A percentile compares a stretch with the other conserved stretches of the same genome.
Conservation (phyloP, 192 early-diverging fungal species). For the Coemansia sp. region DNA sequence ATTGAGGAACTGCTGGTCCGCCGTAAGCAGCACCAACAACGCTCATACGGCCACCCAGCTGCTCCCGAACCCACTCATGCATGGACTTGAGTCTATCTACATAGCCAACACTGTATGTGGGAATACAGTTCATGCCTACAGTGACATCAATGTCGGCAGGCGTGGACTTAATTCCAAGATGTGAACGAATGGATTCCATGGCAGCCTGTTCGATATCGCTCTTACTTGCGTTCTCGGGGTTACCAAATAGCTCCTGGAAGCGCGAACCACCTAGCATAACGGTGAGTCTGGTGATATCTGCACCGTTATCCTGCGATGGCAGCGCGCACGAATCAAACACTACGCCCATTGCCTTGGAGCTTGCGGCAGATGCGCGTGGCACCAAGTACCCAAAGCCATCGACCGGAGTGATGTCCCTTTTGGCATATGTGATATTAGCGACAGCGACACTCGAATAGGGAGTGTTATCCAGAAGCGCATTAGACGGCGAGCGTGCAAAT, state of each 20-base stretch:
- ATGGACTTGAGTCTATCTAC: conserved; percentile 59
- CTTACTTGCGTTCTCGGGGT: conserved; percentile 8
- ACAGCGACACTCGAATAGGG: conserved; percentile 77
- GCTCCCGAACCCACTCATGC: conserved; percentile 52
- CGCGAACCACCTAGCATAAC: conserved; percentile 89
- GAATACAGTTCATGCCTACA: conserved; percentile 76
- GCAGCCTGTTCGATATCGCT: conserved; percentile 49
- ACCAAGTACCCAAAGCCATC: conserved; percentile 91
- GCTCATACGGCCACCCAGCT: conserved; percentile 58
- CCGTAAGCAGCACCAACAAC: conserved; percentile 77
- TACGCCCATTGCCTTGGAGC: conserved; percentile 62
- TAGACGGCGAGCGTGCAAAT: conserved; percentile 22
- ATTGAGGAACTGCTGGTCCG: conserved; percentile 84
- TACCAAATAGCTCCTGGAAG: conserved; percentile 59
- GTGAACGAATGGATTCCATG: conserved; percentile 53
- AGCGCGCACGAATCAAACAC: conserved; percentile 85
- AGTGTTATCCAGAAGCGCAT: conserved; percentile 57
- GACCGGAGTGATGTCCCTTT: conserved; percentile 52
- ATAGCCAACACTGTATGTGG: conserved; percentile 87
- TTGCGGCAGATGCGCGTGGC: conserved; percentile 58
- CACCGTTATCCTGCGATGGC: conserved; percentile 58
- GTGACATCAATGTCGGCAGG: conserved; percentile 54
- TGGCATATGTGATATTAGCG: conserved; percentile 71
- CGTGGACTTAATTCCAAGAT: conserved; percentile 55
- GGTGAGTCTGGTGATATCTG: conserved; percentile 57